Percentiles rank a stretch among this genome's conserved stretches.
These are phyloP conservation scores for Colletotrichum sp. DNA, from an alignment of 2,329 filamentous ascomycete species.

Conservation along the genomic window DNA sequence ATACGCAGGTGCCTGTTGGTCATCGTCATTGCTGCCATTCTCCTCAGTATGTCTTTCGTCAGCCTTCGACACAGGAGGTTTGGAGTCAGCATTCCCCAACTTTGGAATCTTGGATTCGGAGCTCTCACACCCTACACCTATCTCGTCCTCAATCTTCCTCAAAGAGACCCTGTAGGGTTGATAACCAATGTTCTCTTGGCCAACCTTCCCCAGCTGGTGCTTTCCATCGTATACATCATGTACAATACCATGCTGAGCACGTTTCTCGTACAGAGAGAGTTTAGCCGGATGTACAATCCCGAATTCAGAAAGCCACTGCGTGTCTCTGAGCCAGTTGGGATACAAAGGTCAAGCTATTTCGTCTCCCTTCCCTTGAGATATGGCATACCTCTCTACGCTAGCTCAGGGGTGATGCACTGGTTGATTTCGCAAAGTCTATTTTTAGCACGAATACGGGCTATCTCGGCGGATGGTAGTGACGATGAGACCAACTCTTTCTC, in stretches of 20 bases:
- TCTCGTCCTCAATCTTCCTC: slow-evolving; percentile 27
- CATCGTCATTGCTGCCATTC: background rate
- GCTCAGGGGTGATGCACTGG: slow-evolving; percentile 49
- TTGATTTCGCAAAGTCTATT: slow-evolving; percentile 53
- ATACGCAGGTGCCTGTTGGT: background rate
- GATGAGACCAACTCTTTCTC: slow-evolving; percentile 32
- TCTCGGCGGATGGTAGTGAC: slow-evolving; percentile 24
- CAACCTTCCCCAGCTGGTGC: slow-evolving; percentile 51
- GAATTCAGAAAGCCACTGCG: slow-evolving; percentile 39
- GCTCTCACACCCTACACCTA: slow-evolving; percentile 30
- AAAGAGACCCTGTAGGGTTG: slow-evolving; percentile 30
- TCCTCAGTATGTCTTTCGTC: slow-evolving; percentile 14
- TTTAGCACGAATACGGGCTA: slow-evolving; percentile 39
- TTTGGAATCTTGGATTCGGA: slow-evolving; percentile 35
- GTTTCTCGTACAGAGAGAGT: slow-evolving; percentile 53
- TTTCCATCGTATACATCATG: slow-evolving; percentile 50
- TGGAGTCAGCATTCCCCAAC: slow-evolving; percentile 19
- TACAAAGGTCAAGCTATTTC: slow-evolving; percentile 47
- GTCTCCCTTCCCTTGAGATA: slow-evolving; percentile 51
- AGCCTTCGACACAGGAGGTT: slow-evolving; percentile 23
- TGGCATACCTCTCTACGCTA: slow-evolving; percentile 40
- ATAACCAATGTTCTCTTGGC: slow-evolving; percentile 41
- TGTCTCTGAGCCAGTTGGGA: slow-evolving; percentile 42
- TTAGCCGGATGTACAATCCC: slow-evolving; percentile 37
- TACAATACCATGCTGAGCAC: slow-evolving; percentile 50